Evolutionary conservation across 495 filamentous ascomycete species (phyloP), one percentile per base, ranked within the genome.

Genomic region (Xylaria intraflava): DNA sequence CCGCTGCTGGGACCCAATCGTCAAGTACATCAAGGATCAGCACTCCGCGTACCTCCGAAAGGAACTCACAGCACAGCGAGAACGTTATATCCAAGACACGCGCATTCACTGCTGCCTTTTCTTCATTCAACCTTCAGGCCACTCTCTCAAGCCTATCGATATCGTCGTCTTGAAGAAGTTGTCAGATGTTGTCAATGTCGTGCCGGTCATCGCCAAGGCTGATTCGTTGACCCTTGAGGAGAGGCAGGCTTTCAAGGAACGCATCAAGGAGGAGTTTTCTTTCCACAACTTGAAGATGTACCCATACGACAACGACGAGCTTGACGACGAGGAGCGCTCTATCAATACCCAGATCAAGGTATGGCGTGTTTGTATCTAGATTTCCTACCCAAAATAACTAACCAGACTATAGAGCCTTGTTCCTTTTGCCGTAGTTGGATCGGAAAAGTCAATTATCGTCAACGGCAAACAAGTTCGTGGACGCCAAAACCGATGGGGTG

Each of bases 231-330:
- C 93, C 8, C 78, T 99, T 23, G 94, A 99, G 71, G 93, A 99
- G 78, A 82, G 93, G 54, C 81, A 83, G 60, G 90, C 85, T 3
- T 99, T 99, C 83, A 99, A 97, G 79, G 91, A 91, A 77, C 83
- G 94, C 64, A 99, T 99, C 74, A 96, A 95, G 83, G 92, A 97
- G 79, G 93, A 99, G 68, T 97, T 99, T 70, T 77, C 87, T 36
- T 99, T 99, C 85, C 93, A 99, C 82, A 97, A 96, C 79, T 81
- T 97, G 69, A 90, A 95, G 78, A 99, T 99, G 93, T 99, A 95
- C 79, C 93, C 93, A 45, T 99, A 99, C 70, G 92, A 97, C 74
- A 97, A 96, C 68, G 93, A 97, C 60, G 93, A 99, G 80, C 82
- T 96, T 53, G 93, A 98, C 62, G 86, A 91, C 67, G 93, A 98